A percentile compares a stretch with the other conserved stretches of the same genome.
Evolutionary conservation across 1,139 yeast species (phyloP).

Genomic region (Debaryomyces psychrophilus): DNA sequence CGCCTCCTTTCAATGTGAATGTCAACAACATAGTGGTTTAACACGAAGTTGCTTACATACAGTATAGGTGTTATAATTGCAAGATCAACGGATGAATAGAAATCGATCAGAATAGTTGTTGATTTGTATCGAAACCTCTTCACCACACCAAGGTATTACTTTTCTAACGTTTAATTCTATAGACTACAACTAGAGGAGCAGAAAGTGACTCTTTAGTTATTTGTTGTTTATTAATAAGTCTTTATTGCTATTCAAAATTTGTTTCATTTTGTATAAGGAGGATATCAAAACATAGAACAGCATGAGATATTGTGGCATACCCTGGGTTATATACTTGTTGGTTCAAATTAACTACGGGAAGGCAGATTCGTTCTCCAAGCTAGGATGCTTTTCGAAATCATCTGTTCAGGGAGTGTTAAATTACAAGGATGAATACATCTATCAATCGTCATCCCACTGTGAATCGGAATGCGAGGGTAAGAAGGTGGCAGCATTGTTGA

Average conservation of each 20-base stretch:
- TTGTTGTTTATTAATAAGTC: not conserved
- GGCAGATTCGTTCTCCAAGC: conserved; percentile 24
- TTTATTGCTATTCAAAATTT: conserved; percentile 1
- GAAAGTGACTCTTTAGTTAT: not conserved
- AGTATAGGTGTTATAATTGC: conserved; percentile 1
- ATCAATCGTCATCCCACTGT: conserved; percentile 58
- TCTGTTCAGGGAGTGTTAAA: conserved; percentile 26
- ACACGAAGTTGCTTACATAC: conserved; percentile 7
- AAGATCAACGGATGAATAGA: conserved; percentile 4
- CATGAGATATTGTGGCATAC: conserved; percentile 5
- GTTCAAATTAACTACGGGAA: not conserved
- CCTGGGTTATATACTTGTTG: conserved; percentile 6
- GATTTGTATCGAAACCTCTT: not conserved
- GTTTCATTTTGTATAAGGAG: not conserved
- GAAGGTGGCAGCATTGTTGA: conserved; percentile 54
- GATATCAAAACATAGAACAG: conserved; percentile 1
- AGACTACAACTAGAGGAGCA: not conserved
- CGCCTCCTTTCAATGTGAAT: conserved; percentile 7
- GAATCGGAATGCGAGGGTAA: conserved; percentile 45
- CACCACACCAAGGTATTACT: not conserved
- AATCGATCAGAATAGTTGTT: conserved; percentile 2
- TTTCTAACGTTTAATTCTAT: not conserved
- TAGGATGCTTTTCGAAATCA: conserved; percentile 40
- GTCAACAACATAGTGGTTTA: conserved; percentile 4
- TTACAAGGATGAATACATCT: conserved; percentile 38